phyloP scores from a whole-genome alignment of 2,329 filamentous ascomycete genomes.

The Ophiostoma piceae region DNA sequence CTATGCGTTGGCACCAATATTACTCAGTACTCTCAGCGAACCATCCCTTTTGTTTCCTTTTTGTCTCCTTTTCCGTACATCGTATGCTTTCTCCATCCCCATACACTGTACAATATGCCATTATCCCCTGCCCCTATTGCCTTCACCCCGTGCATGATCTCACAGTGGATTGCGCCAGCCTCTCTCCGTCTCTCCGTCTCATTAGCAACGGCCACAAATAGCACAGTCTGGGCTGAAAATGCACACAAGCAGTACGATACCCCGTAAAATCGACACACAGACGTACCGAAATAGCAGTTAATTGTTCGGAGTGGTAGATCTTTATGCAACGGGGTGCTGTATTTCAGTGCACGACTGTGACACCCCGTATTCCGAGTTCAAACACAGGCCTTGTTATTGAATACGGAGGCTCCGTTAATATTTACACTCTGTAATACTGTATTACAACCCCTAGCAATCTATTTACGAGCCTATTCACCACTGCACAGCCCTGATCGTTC shows the following conservation, averaged over 20 bases:
- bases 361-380: not conserved
- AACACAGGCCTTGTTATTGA: not conserved
- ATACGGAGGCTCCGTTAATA: not conserved
- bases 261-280: too few species aligned
- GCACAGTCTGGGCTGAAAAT: not conserved
- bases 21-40: not conserved
- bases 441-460: not conserved
- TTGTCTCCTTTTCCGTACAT: not conserved
- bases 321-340: not conserved
- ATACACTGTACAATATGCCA: too few species aligned
- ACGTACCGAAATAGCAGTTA: not conserved
- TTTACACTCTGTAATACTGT: not conserved
- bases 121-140: not conserved
- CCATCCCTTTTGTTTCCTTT: not conserved
- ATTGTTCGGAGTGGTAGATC: not conserved
- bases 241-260: not conserved
- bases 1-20: constrained; percentile 2
- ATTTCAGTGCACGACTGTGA: not conserved
- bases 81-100: not conserved
- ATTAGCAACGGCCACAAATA: constrained; percentile 16
- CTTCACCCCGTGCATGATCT: not conserved
- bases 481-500: not conserved
- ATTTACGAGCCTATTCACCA: not conserved
- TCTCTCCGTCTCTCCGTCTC: constrained; percentile 2
- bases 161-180: not conserved